Evolutionary conservation across 2,329 filamentous ascomycete species (phyloP), one percentile per base, ranked within the genome.

Genomic region (Penicillium sp.): DNA sequence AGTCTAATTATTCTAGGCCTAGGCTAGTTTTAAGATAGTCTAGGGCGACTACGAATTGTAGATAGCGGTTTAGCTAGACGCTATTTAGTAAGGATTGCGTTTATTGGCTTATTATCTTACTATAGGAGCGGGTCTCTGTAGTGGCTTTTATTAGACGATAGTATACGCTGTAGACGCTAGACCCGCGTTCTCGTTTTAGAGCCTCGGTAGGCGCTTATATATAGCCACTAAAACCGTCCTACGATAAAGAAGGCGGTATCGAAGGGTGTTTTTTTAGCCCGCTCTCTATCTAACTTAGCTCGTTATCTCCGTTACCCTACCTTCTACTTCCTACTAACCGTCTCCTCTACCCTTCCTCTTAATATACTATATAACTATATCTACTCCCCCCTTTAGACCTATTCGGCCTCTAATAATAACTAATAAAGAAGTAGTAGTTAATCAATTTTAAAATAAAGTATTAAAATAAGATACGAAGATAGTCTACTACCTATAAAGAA

Each of bases 1-100:
- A 59, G 50, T 42, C 43, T 35, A 57, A 55, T 50, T 33, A 51
- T 59, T 46, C 43, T 59, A 41, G 50, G 46, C 25, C 43, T 45
- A 47, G 26, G 48, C 30, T 40, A 46, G 35, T 48, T 45, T 46
- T 58, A 42, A 55, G 56, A 52, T 47, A 10, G 53, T 41, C 22
- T 22, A 22, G 22, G 22, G 22, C 22, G 22, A 22, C 22, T 4
- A 22, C 22, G 22, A 22, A 22, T 22, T 22, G 22, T 4, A 4
- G 22, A 22, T 22, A 4, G 22, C 22, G 22, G 22, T 22, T 22
- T 22, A 22, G 22, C 22, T 16, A 17, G 35, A 50, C 35, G 35
- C 49, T 25, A 31, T 43, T 17, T 31, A 45, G 33, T 38, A 33
- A 52, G 50, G 50, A 45, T 28, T 46, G 41, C 31, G 25, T 45